Evolutionary conservation across 768 basidiomycete species (phyloP).

Genomic region (Lentinula aciculospora): DNA sequence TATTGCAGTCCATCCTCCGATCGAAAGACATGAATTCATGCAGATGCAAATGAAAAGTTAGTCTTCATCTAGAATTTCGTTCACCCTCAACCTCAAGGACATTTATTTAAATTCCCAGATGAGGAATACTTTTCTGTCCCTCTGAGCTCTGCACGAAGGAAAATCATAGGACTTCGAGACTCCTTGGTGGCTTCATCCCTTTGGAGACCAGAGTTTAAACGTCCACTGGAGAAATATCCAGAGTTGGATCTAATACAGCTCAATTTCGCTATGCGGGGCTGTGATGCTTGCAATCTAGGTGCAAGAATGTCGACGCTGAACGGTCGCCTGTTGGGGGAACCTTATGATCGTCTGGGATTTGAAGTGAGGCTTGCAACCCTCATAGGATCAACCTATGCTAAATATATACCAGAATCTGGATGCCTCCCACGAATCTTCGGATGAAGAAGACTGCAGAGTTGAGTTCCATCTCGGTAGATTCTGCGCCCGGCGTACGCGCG

Average conservation of each 20-base stretch:
- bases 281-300: slow-evolving; percentile 81
- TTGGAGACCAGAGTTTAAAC: slow-evolving; percentile 71
- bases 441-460: slow-evolving; percentile 12
- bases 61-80: slow-evolving; percentile 4
- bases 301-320: slow-evolving; percentile 59
- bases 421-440: slow-evolving; percentile 8
- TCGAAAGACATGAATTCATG: slow-evolving; percentile 52
- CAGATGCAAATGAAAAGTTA: slow-evolving; percentile 45
- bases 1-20: slow-evolving; percentile 55
- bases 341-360: slow-evolving; percentile 72
- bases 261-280: slow-evolving; percentile 53
- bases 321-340: slow-evolving; percentile 55
- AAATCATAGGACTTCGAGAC: slow-evolving; percentile 63
- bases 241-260: slow-evolving; percentile 48
- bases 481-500: slow-evolving; percentile 61
- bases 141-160: slow-evolving; percentile 60
- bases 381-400: no score
- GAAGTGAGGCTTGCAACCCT: slow-evolving; percentile 31
- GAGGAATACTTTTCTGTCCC: slow-evolving; percentile 74
- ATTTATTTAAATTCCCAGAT: slow-evolving; percentile 20
- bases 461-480: slow-evolving; percentile 73
- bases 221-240: slow-evolving; percentile 60
- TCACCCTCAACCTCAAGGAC: not conserved
- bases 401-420: slow-evolving; percentile 9
- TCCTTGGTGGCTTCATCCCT: slow-evolving; percentile 80